Evolutionary conservation across 345 rosid genomes (phyloP).

Genomic region (Pistacia vera): DNA sequence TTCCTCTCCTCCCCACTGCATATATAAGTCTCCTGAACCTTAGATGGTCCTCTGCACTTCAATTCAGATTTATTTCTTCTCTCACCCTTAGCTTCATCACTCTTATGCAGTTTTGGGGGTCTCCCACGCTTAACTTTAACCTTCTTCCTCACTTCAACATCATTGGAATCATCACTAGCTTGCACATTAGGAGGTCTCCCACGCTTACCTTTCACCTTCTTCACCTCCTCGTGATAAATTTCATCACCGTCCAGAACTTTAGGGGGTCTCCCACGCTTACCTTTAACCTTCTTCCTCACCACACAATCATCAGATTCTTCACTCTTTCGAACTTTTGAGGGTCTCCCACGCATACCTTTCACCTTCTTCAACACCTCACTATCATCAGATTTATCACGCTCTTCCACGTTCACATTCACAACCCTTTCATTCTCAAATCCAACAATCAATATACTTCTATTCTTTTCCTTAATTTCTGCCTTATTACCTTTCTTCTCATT

Average conservation of each 20-base stretch:
- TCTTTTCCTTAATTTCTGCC: conserved; percentile 9
- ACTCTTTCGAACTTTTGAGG: conserved; percentile 25
- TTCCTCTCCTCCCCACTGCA: conserved; percentile 5
- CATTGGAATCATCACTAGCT: conserved; percentile 4
- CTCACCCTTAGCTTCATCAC: conserved; percentile 10
- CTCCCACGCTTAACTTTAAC: conserved; percentile 35
- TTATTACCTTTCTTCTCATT: conserved; percentile 12
- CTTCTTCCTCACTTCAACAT: conserved; percentile 13
- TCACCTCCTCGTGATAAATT: conserved; percentile 7
- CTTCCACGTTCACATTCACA: conserved; percentile 17
- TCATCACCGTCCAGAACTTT: conserved; percentile 16
- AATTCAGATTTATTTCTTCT: conserved; percentile 14
- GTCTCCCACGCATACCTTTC: conserved; percentile 38
- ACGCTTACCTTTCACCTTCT: conserved; percentile 1
- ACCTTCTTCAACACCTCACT: conserved; percentile 11
- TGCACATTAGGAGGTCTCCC: conserved; percentile 26
- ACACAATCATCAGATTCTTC: conserved; percentile 9
- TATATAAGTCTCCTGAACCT: conserved; percentile 9
- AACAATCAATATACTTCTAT: conserved; percentile 2
- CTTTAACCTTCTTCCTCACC: conserved; percentile 5
- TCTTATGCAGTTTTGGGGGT: conserved; percentile 27
- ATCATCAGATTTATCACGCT: conserved; percentile 10
- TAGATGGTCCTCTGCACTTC: conserved; percentile 28
- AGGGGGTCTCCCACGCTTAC: conserved; percentile 31
- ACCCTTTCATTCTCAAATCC: conserved; percentile 19